phyloP scores from a whole-genome alignment of 1,139 yeast species.

The Hansenula lynferdii region DNA sequence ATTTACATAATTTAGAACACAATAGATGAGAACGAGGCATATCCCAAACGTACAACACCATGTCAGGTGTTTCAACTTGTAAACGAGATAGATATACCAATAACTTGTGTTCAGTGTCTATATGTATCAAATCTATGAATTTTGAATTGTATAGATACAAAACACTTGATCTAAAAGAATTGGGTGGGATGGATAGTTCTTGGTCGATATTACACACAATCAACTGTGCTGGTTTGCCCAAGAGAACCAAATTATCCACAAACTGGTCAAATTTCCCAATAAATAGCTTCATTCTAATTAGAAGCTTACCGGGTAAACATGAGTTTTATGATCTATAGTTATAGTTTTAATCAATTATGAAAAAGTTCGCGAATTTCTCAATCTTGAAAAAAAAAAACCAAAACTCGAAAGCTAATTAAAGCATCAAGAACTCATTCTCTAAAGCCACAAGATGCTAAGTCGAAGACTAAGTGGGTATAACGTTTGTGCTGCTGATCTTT shows the following conservation, averaged over 20 bases:
- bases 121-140: slow-evolving; percentile 22
- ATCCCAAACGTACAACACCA: slow-evolving; percentile 2
- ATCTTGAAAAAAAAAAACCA: too few species aligned
- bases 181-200: neutral
- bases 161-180: slow-evolving; percentile 6
- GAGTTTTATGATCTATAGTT: too few species aligned
- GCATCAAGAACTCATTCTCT: too few species aligned
- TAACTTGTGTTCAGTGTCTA: slow-evolving; percentile 24
- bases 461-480: slow-evolving; percentile 1
- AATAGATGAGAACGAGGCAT: neutral
- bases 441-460: slow-evolving; percentile 1
- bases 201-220: slow-evolving; percentile 1
- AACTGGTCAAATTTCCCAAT: neutral
- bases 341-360: too few species aligned
- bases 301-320: too few species aligned
- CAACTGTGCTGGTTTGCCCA: neutral
- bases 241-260: neutral
- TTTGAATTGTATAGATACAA: slow-evolving; percentile 10
- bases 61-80: too few species aligned
- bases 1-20: neutral
- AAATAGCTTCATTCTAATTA: slow-evolving; percentile 1
- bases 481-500: neutral
- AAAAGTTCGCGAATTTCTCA: too few species aligned
- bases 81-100: slow-evolving; percentile 27
- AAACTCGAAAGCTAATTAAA: too few species aligned